Base-by-base conservation (phyloP, 2,329 filamentous ascomycete genomes). In the Epichloe elymi region DNA sequence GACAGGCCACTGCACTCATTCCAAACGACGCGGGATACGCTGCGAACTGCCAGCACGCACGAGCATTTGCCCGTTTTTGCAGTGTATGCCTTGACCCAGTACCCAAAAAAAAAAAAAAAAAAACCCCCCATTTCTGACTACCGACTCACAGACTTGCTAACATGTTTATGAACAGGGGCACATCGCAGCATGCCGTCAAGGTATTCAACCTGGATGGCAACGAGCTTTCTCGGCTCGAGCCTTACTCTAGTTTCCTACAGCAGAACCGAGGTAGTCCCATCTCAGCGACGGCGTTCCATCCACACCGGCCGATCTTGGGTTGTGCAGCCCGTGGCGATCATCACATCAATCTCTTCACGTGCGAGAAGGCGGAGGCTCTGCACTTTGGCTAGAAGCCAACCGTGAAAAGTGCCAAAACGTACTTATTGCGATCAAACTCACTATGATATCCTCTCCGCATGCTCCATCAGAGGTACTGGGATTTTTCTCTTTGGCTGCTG, bases 51-150 rank as follows among this genome's bases (percentile, higher is more conserved):
- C 52, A 93, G 86, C 65, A 90, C 93, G 41, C 93, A 98, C 66
- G 93, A 98, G 67, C 93, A 98, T 67, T 80, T 95, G 50, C 93
- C 93, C 26, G 90, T 98, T 12, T 96, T 98, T 72, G 88, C 88
- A 59, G 81, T 90, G 85, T 90, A 83, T 76, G 85, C 3, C 8
- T 42, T 42, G n/a, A 17, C 17, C 17, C 11, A 41, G 11, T 41
- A 20, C 39, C 39, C 6, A 11, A 41, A 41, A 8, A 26, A 26
- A 10, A 8, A 30, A 6, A 41, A 19, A 19, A 19, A 19, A 19
- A 19, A 19, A 19, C 19, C 19, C 19, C 19, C 4, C 3, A 38
- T 41, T 20, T 11, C 30, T 10, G 30, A 30, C 8, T 11, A 19
- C 19, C 14, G 39, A 19, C 39, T 41, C 11, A 12, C n/a, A 41